Percentiles rank a stretch among this genome's conserved stretches.
Conservation (phyloP, 2,329 filamentous ascomycete species). For the Aspergillus fumigatiaffinis region DNA sequence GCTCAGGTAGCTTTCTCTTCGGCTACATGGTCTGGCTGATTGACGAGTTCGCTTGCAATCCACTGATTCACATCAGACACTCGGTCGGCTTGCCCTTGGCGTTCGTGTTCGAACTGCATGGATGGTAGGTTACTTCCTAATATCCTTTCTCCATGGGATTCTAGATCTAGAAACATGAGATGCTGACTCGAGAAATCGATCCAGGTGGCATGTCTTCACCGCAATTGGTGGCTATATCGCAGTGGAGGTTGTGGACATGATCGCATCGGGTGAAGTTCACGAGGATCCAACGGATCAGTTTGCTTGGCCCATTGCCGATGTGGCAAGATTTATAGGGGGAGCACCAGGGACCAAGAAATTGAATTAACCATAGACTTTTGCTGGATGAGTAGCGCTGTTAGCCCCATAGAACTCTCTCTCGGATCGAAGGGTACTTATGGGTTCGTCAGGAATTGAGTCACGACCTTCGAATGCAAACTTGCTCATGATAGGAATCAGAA, state of each 20-base stretch:
- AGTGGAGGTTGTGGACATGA: slow-evolving; percentile 36
- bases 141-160: not conserved
- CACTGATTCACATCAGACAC: slow-evolving; percentile 25
- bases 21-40: slow-evolving; percentile 42
- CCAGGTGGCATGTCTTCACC: slow-evolving; percentile 44
- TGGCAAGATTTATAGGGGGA: slow-evolving; percentile 8
- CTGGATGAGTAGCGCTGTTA: not conserved
- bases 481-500: too few relatives aligned
- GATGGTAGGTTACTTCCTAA: slow-evolving; percentile 31
- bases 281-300: slow-evolving; percentile 25
- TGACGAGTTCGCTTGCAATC: slow-evolving; percentile 33
- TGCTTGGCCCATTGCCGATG: slow-evolving; percentile 33
- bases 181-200: not conserved
- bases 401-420: too few relatives aligned
- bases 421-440: too few relatives aligned
- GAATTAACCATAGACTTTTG: not conserved
- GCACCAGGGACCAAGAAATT: slow-evolving; percentile 3
- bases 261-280: slow-evolving; percentile 32
- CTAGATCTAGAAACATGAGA: not conserved
- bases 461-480: too few relatives aligned
- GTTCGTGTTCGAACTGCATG: slow-evolving; percentile 41
- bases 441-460: too few relatives aligned
- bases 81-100: slow-evolving; percentile 34
- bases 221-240: slow-evolving; percentile 41
- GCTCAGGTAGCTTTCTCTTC: slow-evolving; percentile 32